Base-by-base conservation (phyloP, 1,284 basidiomycete genomes). In the Waitea zeae region DNA sequence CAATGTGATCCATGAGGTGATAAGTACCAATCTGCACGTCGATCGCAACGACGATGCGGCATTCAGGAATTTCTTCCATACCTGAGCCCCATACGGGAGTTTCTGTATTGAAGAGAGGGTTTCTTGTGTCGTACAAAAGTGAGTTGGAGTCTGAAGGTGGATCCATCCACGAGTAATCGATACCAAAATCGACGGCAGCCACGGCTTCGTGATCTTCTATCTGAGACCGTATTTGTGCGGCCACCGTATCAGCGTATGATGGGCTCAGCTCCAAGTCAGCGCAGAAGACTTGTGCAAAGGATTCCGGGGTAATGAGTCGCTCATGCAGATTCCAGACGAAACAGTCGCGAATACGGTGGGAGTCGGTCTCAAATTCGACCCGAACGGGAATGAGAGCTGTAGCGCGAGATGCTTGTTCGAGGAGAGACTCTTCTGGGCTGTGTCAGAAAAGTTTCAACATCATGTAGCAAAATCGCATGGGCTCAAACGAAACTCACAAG, bases 311-410 rank as follows among this genome's bases (percentile, higher is more conserved):
- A 45, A 92, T 72, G 42, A 87, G 62, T 12, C 57, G 62, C 59
- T 83, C 88, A 48, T 84, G 72, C 35, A 90, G 55, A 49, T 97
- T 95, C 93, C 93, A 98, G n/a, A 89, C 70, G 54, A 98, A 97
- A 43, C 82, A 82, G 49, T 98, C 93, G 38, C 89, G 78, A 50
- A 98, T 77, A 46, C 90, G 70, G 49, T 88, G 82, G 0, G 79
- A 80, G 5, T 89, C 82, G 3, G 90, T 90, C 50, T 97, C 90
- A 44, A 96, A 77, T 48, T 97, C 92, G 39, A 98, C 80, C 32
- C 86, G 80, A 42, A 98, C 87, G 6, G 93, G 93, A 3, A 97
- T 74, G 17, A 93, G 70, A 2, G 78, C 61, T 3, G 80, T 68
- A 17, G 72, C 66, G 40, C 63, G 66, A 31, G 61, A 51, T 1